phyloP scores from a whole-genome alignment of 129 eudicot species.

The Logfia minima region DNA sequence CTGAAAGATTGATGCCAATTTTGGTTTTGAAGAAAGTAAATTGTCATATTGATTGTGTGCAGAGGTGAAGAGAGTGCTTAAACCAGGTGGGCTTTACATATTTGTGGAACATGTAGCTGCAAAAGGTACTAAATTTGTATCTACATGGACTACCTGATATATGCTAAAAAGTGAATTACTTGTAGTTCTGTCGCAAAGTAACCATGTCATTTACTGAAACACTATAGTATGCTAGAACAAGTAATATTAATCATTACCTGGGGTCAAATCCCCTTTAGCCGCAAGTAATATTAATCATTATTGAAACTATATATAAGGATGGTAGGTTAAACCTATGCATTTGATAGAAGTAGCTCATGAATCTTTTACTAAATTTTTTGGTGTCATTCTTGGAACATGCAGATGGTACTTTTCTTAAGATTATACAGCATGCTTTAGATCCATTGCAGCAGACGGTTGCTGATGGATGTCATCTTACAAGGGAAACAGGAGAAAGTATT shows the following conservation, averaged over 20 bases:
- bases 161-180: background rate
- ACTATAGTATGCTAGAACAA: background rate
- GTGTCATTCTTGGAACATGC: constrained; percentile 21
- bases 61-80: constrained; percentile 89
- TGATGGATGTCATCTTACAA: constrained; percentile 90
- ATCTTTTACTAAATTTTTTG: background rate
- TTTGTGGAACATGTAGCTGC: constrained; percentile 95
- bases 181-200: background rate
- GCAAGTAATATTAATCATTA: background rate
- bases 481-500: constrained; percentile 66
- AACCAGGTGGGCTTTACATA: constrained; percentile 81
- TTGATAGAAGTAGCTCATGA: background rate
- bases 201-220: background rate
- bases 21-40: background rate
- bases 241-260: background rate
- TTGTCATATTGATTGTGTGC: constrained; percentile 21
- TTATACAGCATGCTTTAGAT: constrained; percentile 63
- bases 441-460: constrained; percentile 84
- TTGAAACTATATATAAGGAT: background rate
- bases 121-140: constrained; percentile 46
- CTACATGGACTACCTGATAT: background rate
- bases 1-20: background rate
- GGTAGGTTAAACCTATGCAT: background rate
- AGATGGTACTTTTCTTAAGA: constrained; percentile 78
- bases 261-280: no score